Conservation (phyloP, 768 basidiomycete species). For the Tulasnella sp. region DNA sequence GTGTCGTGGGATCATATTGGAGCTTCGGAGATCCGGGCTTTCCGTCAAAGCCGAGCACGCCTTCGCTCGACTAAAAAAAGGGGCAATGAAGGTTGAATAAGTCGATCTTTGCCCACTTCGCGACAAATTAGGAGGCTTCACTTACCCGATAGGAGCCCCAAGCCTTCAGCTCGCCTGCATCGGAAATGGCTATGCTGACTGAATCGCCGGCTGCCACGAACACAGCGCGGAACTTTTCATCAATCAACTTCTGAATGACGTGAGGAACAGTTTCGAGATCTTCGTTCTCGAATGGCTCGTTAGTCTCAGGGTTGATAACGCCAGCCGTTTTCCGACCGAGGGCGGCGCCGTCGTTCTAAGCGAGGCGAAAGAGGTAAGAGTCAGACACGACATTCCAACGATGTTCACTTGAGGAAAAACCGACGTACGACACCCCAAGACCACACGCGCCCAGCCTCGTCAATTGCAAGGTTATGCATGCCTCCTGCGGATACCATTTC, state of each 20-base stretch:
- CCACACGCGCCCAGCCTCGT: slow-evolving; percentile 83
- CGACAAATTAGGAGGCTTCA: slow-evolving; percentile 3
- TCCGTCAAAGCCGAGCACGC: slow-evolving; percentile 69
- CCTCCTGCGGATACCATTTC: slow-evolving; percentile 81
- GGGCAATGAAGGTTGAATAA: background rate
- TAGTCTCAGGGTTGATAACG: slow-evolving; percentile 39
- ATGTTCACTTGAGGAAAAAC: background rate
- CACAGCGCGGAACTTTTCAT: slow-evolving; percentile 81
- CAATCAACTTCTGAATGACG: slow-evolving; percentile 51
- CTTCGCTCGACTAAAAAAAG: slow-evolving; percentile 45
- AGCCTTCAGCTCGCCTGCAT: slow-evolving; percentile 73
- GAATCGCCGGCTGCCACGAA: slow-evolving; percentile 81
- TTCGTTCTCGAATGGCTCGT: slow-evolving; percentile 37
- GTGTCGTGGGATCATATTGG: slow-evolving; percentile 57
- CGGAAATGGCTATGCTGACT: slow-evolving; percentile 78
- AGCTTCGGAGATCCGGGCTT: slow-evolving; percentile 55
- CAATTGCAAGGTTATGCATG: slow-evolving; percentile 82
- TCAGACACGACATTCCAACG: background rate
- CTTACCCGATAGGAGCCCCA: slow-evolving; percentile 88
- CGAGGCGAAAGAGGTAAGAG: slow-evolving; percentile 2
- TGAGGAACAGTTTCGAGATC: slow-evolving; percentile 42
- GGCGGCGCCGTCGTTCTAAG: slow-evolving; percentile 40
- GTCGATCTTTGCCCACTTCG: background rate
- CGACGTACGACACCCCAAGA: slow-evolving; percentile 28
- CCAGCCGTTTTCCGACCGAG: slow-evolving; percentile 40